Evolutionary conservation across 2,329 filamentous ascomycete species (phyloP).

Genomic region (Phoma sp.): DNA sequence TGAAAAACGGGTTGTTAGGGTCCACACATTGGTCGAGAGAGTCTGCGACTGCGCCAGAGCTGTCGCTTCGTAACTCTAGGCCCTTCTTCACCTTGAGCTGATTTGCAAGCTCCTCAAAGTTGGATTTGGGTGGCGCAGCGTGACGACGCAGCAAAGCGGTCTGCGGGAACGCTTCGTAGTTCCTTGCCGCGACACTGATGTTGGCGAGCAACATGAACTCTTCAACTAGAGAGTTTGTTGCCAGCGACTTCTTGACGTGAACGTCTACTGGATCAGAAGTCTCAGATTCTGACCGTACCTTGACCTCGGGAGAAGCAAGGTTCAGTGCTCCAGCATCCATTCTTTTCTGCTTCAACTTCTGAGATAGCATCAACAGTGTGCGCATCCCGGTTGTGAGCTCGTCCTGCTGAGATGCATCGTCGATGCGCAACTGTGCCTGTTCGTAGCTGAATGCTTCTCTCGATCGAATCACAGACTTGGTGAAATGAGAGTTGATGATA

Average conservation of each 20-base stretch:
- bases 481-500: constrained; percentile 84
- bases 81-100: constrained; percentile 88
- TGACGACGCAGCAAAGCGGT: constrained; percentile 93
- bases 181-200: constrained; percentile 87
- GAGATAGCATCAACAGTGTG: constrained; percentile 83
- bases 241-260: constrained; percentile 90
- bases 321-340: constrained; percentile 93
- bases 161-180: constrained; percentile 91
- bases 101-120: constrained; percentile 92
- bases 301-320: constrained; percentile 96
- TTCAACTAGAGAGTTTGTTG: constrained; percentile 96
- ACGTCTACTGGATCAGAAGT: constrained; percentile 96
- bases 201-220: constrained; percentile 99
- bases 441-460: constrained; percentile 98
- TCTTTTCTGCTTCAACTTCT: constrained; percentile 91
- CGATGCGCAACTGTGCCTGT: constrained; percentile 90
- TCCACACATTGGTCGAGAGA: constrained; percentile 88
- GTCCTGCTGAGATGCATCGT: constrained; percentile 85
- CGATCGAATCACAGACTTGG: constrained; percentile 96
- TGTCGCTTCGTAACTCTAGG: constrained; percentile 80
- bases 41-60: constrained; percentile 90
- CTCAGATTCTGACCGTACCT: constrained; percentile 93
- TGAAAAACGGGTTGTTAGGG: constrained; percentile 88
- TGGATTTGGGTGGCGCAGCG: constrained; percentile 88
- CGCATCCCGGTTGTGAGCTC: constrained; percentile 91